These are phyloP conservation scores for Verruconis gallopava DNA, from an alignment of 2,329 filamentous ascomycete genomes.

Conservation along the genomic window DNA sequence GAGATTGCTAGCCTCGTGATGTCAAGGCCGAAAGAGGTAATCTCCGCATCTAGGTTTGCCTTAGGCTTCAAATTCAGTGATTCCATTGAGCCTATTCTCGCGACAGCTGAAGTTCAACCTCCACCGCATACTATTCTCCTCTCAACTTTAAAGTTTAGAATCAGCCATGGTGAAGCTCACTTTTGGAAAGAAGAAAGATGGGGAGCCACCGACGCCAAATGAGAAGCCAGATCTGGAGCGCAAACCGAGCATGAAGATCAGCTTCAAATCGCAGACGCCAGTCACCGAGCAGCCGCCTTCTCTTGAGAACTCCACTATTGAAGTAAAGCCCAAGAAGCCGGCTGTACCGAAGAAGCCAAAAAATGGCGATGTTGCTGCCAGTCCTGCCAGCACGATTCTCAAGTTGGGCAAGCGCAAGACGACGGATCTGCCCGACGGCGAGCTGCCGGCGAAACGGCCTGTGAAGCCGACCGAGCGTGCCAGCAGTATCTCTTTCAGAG, in stretches of 20 bases:
- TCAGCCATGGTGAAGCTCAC: conserved; percentile 6
- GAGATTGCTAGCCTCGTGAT: not conserved
- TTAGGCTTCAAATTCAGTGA: not conserved
- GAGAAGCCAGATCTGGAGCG: conserved; percentile 2
- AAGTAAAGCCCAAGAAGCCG: conserved; percentile 30
- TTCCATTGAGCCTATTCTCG: too few relatives aligned
- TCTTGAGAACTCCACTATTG: conserved; percentile 18
- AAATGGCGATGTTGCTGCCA: conserved; percentile 15
- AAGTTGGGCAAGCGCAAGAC: conserved; percentile 27
- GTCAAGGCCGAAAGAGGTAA: not conserved
- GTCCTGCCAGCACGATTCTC: conserved; percentile 19
- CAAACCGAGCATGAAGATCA: conserved; percentile 28
- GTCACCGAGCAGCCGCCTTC: conserved; percentile 1
- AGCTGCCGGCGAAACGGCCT: conserved; percentile 17
- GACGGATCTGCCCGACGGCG: conserved; percentile 17
- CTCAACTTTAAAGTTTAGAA: not conserved
- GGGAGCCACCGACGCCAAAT: not conserved
- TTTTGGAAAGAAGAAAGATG: not conserved
- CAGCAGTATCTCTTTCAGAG: conserved; percentile 13
- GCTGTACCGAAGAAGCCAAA: conserved; percentile 28
- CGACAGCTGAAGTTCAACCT: too few relatives aligned
- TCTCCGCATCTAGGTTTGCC: not conserved
- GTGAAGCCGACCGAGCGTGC: conserved; percentile 16
- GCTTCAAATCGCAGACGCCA: conserved; percentile 18
- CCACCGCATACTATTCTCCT: not conserved